Conservation (phyloP, 1,139 yeast genomes). For the Groenewaldozyma sp. region DNA sequence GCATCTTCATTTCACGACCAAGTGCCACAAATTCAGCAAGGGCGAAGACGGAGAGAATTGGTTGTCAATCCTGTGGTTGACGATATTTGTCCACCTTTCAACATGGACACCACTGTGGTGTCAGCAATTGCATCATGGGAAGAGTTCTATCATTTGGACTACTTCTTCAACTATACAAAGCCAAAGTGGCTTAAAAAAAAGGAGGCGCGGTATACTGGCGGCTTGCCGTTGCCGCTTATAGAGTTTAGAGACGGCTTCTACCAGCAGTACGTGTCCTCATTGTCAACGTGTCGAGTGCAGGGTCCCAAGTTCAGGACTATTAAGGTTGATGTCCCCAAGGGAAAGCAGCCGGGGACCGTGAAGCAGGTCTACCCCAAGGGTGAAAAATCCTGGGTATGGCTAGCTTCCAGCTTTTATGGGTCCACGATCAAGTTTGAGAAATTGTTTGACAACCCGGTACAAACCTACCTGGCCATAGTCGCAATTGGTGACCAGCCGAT, state of each 20-base stretch:
- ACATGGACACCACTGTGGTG: no score
- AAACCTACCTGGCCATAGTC: neutral
- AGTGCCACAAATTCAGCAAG: neutral
- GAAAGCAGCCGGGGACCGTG: no score
- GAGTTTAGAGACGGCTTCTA: constrained; percentile 15
- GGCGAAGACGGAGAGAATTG: neutral
- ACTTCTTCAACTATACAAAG: constrained; percentile 19
- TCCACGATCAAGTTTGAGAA: no score
- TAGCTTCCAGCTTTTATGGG: neutral
- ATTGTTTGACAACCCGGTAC: no score
- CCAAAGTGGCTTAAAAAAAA: constrained; percentile 17
- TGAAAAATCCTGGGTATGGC: no score
- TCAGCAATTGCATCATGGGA: constrained; percentile 30
- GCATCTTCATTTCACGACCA: constrained; percentile 11
- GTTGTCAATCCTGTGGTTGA: constrained; percentile 3
- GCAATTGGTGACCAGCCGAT: neutral
- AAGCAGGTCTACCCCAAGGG: no score
- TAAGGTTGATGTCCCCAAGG: no score
- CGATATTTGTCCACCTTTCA: constrained; percentile 1
- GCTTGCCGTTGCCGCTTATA: constrained; percentile 8
- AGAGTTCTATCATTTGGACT: constrained; percentile 26
- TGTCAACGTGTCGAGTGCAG: constrained; percentile 1
- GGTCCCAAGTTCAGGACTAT: neutral
- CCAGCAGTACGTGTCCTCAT: constrained; percentile 8
- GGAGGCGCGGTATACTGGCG: neutral